phyloP scores from a whole-genome alignment of 345 rosid genomes.

The Hevea brasiliensis region DNA sequence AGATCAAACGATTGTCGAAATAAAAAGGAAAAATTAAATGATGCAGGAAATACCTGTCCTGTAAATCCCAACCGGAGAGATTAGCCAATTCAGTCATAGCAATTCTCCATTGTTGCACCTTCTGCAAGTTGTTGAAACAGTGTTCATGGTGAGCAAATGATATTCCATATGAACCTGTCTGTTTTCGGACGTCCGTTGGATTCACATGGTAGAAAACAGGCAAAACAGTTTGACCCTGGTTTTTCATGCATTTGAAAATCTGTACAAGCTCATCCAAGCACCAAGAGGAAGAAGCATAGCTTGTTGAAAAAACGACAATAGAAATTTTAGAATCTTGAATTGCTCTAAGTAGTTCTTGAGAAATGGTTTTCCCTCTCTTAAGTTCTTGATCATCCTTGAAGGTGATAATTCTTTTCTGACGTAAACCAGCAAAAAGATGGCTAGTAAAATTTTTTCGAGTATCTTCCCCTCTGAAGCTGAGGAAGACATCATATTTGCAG shows the following conservation, averaged over 20 bases:
- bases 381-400: constrained; percentile 3
- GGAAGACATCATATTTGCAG: no score
- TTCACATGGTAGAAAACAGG: constrained; percentile 7
- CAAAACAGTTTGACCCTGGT: background rate
- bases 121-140: background rate
- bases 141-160: background rate
- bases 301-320: background rate
- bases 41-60: constrained; percentile 5
- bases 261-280: constrained; percentile 10
- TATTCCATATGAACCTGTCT: background rate
- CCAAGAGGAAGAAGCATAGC: background rate
- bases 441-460: no score
- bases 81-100: constrained; percentile 10
- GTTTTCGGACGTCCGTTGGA: constrained; percentile 2
- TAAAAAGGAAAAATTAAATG: no score
- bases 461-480: no score
- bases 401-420: background rate
- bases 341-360: background rate
- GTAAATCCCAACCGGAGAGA: constrained; percentile 19
- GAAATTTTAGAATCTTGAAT: constrained; percentile 3
- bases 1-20: no score
- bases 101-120: constrained; percentile 13
- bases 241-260: background rate
- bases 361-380: background rate
- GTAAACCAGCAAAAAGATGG: constrained; percentile 7